phyloP scores from a whole-genome alignment of 208 protist species.

The Acanthamoeba quina region DNA sequence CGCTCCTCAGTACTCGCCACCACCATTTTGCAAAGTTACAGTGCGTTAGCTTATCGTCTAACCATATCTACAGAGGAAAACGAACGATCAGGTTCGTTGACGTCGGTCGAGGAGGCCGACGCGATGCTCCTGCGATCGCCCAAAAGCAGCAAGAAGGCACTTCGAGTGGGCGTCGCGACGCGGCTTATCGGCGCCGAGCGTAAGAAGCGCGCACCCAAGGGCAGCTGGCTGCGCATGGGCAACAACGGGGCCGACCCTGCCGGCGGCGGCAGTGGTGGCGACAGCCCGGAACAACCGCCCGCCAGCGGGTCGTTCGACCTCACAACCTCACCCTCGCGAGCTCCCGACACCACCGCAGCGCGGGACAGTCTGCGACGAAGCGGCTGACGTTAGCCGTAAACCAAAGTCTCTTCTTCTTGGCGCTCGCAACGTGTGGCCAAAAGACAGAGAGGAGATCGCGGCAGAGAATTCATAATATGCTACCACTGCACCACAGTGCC shows the following conservation, averaged over 20 bases:
- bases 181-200: neutral
- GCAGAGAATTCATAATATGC: no score
- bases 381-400: neutral
- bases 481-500: no score
- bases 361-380: neutral
- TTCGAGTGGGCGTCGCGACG: neutral
- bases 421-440: no score
- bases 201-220: slow-evolving; percentile 2
- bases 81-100: neutral
- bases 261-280: neutral
- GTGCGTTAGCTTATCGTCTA: no score
- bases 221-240: neutral
- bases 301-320: neutral
- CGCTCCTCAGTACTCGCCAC: slow-evolving; percentile 17
- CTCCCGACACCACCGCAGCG: neutral
- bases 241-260: neutral
- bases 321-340: neutral
- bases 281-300: neutral
- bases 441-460: no score
- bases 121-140: neutral
- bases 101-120: neutral
- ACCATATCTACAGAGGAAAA: neutral
- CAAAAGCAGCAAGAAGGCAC: slow-evolving; percentile 4
- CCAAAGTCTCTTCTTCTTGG: no score
- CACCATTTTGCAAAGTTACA: neutral